Conservation (phyloP, 805 yeast species). For the Ogataea haglerorum region DNA sequence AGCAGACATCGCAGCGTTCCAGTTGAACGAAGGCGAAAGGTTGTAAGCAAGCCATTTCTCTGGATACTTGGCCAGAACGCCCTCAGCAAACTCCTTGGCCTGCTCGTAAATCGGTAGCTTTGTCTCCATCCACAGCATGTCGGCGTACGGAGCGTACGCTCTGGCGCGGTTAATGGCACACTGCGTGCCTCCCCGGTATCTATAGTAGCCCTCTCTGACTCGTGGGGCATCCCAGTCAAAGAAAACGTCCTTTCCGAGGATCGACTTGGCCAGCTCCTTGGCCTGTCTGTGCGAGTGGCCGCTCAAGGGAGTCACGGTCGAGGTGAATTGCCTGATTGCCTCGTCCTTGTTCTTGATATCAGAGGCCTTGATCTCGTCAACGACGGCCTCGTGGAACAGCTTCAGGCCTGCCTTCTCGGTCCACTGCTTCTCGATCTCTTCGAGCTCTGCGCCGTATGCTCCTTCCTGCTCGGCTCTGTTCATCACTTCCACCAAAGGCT, state of each 20-base stretch:
- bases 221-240: constrained; percentile 96
- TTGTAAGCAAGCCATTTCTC: constrained; percentile 96
- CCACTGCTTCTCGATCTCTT: constrained; percentile 80
- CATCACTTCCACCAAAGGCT: constrained; percentile 73
- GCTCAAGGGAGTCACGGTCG: constrained; percentile 70
- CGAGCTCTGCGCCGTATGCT: constrained; percentile 65
- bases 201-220: constrained; percentile 95
- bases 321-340: constrained; percentile 61
- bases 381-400: constrained; percentile 87
- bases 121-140: constrained; percentile 97
- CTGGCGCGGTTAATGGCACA: constrained; percentile 97
- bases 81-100: constrained; percentile 92
- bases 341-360: constrained; percentile 53
- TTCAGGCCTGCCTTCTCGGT: constrained; percentile 74
- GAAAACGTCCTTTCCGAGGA: constrained; percentile 78
- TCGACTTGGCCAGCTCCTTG: constrained; percentile 64
- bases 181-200: constrained; percentile 94
- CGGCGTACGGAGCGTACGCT: constrained; percentile 92
- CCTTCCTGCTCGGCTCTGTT: constrained; percentile 78
- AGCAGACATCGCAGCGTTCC: constrained; percentile 90
- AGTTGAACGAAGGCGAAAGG: constrained; percentile 95
- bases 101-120: constrained; percentile 90
- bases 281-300: constrained; percentile 79
- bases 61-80: constrained; percentile 78
- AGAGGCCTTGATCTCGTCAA: constrained; percentile 70